Base-by-base conservation (phyloP, 2,329 filamentous ascomycete species). In the Didymella segeticola region DNA sequence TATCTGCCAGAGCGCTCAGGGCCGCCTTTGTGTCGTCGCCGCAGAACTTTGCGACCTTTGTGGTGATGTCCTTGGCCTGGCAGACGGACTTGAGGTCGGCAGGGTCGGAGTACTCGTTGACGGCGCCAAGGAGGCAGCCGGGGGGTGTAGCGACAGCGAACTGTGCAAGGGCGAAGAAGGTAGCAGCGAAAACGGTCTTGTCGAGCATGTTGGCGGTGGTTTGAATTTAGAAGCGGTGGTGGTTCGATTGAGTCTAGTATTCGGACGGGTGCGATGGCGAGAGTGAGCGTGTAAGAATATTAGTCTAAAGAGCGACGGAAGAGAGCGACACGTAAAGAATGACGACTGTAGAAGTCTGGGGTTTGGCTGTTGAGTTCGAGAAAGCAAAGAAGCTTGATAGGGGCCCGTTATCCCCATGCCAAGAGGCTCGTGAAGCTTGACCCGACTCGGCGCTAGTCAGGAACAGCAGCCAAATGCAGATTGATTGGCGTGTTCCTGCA, bases 91-190 rank as follows among this genome's bases (percentile, higher is more conserved):
- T 55, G 43, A 72, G 53, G 42, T 71, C 64, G 9, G 60, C 30
- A 7, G 69, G 66, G 57, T 62, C 48, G n/a, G 61, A 43, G 60
- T 68, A 70, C 37, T 58, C 45, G 60, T 70, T 71, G 31, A 69
- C 56, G 22, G 69, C 69, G 47, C 67, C 70, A 39, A 71, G 64
- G 26, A 71, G 58, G 56, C 69, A 72, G 48, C 57, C 63, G 5
- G 70, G 66, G 15, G 66, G 61, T 11, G 58, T 53, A 15, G 68
- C 67, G 41, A 61, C 50, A 23, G 57, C 58, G 37, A 69, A 57
- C 31, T 59, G 49, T 30, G 67, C 56, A 26, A 70, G 53, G 11
- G 67, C 68, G 36, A 65, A 43, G 49, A 70, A 60, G 15, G 65
- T 61, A 49, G 63, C 52, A 47, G 64, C 58, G 58, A 71, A 61